Evolutionary conservation across 2,329 filamentous ascomycete species (phyloP).

Genomic region (Dactylellina haptotyla): DNA sequence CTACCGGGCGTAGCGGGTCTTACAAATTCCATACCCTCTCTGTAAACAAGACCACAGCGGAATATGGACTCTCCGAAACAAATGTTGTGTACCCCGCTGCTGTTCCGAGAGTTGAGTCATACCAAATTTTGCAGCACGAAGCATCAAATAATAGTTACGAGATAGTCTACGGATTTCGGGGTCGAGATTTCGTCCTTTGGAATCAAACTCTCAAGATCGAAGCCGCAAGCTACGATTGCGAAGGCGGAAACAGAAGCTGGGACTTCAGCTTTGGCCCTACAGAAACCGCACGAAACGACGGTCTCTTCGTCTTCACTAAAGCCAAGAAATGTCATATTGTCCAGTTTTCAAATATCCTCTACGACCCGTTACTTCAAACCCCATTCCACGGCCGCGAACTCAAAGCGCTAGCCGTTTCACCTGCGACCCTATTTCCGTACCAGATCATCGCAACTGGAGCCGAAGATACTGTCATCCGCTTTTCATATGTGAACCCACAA

Average conservation of each 20-base stretch:
- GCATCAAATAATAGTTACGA: constrained; percentile 61
- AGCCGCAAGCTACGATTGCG: constrained; percentile 78
- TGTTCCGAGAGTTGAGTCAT: constrained; percentile 39
- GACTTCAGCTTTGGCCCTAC: constrained; percentile 64
- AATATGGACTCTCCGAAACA: constrained; percentile 10
- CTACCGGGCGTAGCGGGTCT: constrained; percentile 55
- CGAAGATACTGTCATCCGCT: constrained; percentile 78
- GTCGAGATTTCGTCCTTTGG: constrained; percentile 82
- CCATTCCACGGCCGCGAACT: constrained; percentile 91
- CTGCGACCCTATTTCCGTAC: constrained; percentile 26
- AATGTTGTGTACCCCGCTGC: constrained; percentile 28
- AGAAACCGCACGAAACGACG: constrained; percentile 59
- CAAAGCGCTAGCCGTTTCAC: constrained; percentile 69
- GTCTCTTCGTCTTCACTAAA: constrained; percentile 79
- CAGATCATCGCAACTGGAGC: constrained; percentile 73
- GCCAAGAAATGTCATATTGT: constrained; percentile 63
- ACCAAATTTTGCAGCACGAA: constrained; percentile 4
- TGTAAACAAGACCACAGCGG: neutral
- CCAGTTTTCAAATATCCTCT: constrained; percentile 58
- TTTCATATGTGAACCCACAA: constrained; percentile 69
- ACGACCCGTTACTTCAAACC: constrained; percentile 67
- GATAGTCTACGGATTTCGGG: constrained; percentile 81
- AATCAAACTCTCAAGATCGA: constrained; percentile 78
- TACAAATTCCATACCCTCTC: constrained; percentile 37
- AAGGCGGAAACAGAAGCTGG: constrained; percentile 84